Conservation (phyloP, 2,329 filamentous ascomycete species). For the Alternaria rosae region DNA sequence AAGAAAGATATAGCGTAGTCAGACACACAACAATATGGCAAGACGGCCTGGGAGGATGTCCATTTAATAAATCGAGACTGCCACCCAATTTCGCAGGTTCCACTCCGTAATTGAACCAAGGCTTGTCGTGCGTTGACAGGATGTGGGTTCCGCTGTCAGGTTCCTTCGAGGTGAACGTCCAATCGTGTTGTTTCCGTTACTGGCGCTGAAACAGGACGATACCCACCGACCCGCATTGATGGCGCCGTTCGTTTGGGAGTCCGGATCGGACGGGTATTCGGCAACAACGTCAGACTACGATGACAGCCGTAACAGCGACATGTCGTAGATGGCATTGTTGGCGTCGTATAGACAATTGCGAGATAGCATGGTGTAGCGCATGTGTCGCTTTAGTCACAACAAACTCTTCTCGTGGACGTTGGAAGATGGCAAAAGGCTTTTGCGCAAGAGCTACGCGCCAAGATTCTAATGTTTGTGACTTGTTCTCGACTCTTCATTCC, state of each 20-base stretch:
- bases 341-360: background rate
- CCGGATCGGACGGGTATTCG: background rate
- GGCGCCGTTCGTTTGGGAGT: conserved; percentile 6
- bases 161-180: conserved; percentile 3
- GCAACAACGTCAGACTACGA: background rate
- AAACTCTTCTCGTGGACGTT: background rate
- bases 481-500: background rate
- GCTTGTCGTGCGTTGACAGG: conserved; percentile 5
- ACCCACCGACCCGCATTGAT: conserved; percentile 9
- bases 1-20: background rate
- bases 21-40: background rate
- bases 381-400: background rate
- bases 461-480: background rate
- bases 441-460: background rate
- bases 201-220: conserved; percentile 6
- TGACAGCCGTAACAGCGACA: background rate
- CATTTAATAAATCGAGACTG: conserved; percentile 2
- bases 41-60: background rate
- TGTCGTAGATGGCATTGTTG: background rate
- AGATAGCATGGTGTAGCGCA: background rate
- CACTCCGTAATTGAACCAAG: conserved; percentile 1
- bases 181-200: conserved; percentile 6
- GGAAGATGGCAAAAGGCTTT: background rate
- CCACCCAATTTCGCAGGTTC: conserved; percentile 7
- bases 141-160: conserved; percentile 10